Percentiles rank a stretch among this genome's conserved stretches.
Conservation (phyloP, 2,329 filamentous ascomycete species). For the Aspergillus glaucus region DNA sequence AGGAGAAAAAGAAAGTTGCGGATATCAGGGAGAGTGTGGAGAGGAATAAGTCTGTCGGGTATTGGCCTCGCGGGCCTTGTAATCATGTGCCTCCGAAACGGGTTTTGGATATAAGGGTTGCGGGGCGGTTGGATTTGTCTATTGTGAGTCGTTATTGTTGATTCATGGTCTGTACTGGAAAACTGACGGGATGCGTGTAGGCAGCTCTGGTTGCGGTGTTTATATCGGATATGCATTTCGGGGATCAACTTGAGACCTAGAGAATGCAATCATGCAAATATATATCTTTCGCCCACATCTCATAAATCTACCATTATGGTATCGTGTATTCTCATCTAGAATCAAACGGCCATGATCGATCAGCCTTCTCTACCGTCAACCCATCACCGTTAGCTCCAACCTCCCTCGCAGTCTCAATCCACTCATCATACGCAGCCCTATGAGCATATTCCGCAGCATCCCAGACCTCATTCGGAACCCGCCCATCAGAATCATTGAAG, state of each 20-base stretch:
- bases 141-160: background rate
- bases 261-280: too few relatives aligned
- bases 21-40: background rate
- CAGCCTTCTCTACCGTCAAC: conserved; percentile 8
- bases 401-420: conserved; percentile 12
- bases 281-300: too few relatives aligned
- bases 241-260: background rate
- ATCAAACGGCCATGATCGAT: conserved; percentile 11
- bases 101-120: background rate
- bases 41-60: background rate
- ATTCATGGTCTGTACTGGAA: background rate
- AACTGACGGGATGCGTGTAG: background rate
- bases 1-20: background rate
- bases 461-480: conserved; percentile 20
- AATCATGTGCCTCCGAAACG: background rate
- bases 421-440: conserved; percentile 13
- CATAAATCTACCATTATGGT: too few relatives aligned
- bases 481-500: conserved; percentile 17
- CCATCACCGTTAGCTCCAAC: conserved; percentile 3
- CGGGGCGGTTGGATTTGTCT: background rate
- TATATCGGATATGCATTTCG: background rate
- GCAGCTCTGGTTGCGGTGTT: background rate
- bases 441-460: conserved; percentile 16
- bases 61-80: background rate
- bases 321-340: conserved; percentile 2